Evolutionary conservation across 2,329 filamentous ascomycete species (phyloP).

Genomic region (Bertia moriformis): DNA sequence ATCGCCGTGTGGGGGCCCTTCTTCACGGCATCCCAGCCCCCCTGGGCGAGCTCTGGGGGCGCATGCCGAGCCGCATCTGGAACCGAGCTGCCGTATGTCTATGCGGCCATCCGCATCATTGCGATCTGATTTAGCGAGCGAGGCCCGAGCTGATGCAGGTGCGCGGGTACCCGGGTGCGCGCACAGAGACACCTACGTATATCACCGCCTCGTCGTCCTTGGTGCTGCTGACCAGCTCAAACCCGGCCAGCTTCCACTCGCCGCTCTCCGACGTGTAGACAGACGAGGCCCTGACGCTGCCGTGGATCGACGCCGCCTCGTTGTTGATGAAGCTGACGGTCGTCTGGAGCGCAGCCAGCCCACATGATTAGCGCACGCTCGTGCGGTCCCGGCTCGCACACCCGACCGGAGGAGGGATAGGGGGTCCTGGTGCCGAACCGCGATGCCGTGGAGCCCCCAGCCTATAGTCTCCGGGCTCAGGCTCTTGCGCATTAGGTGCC

Average conservation of each 20-base stretch:
- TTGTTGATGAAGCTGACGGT: slow-evolving; percentile 93
- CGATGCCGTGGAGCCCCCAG: slow-evolving; percentile 82
- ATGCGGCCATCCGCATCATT: slow-evolving; percentile 6
- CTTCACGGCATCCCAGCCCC: slow-evolving; percentile 86
- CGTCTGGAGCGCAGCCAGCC: no score
- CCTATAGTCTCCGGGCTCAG: slow-evolving; percentile 83
- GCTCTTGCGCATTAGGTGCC: slow-evolving; percentile 80
- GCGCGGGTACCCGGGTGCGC: no score
- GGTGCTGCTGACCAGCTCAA: slow-evolving; percentile 84
- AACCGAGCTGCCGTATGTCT: slow-evolving; percentile 76
- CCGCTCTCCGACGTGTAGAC: slow-evolving; percentile 91
- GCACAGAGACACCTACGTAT: slow-evolving; percentile 47
- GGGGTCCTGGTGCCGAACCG: slow-evolving; percentile 51
- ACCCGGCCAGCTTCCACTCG: slow-evolving; percentile 92
- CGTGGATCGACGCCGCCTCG: slow-evolving; percentile 83
- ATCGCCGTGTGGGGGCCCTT: slow-evolving; percentile 66
- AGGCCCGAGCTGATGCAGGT: slow-evolving; percentile 3
- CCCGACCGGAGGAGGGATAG: not conserved
- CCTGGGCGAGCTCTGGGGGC: slow-evolving; percentile 70
- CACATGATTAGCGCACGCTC: slow-evolving; percentile 3
- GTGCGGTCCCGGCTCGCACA: not conserved
- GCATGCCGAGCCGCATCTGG: slow-evolving; percentile 75
- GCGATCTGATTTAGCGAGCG: no score
- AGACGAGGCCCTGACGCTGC: slow-evolving; percentile 69
- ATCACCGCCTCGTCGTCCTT: slow-evolving; percentile 92